phyloP scores from a whole-genome alignment of 495 filamentous ascomycete genomes.

The Daldinia vernicosa region DNA sequence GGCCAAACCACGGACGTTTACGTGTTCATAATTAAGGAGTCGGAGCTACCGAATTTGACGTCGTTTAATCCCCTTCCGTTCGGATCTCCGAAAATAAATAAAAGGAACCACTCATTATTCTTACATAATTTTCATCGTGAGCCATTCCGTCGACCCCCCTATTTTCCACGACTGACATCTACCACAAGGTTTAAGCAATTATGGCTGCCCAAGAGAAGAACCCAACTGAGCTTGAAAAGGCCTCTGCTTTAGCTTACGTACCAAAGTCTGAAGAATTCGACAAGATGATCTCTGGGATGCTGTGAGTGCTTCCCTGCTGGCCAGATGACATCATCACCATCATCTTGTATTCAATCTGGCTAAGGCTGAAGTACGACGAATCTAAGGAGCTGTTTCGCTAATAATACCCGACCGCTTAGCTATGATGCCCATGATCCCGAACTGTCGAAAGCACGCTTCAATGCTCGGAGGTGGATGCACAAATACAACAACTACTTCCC shows the following conservation, averaged over 20 bases:
- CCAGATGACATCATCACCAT: not conserved
- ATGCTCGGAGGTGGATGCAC: slow-evolving; percentile 53
- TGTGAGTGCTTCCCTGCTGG: slow-evolving; percentile 46
- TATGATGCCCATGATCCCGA: slow-evolving; percentile 57
- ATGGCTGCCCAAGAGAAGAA: slow-evolving; percentile 58
- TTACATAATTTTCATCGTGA: not conserved
- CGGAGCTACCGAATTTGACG: not conserved
- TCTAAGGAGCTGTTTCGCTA: not conserved
- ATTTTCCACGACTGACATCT: not conserved
- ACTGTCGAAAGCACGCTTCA: slow-evolving; percentile 55
- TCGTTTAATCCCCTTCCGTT: not conserved
- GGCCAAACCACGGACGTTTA: slow-evolving; percentile 18
- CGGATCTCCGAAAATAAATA: not conserved
- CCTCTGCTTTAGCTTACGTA: slow-evolving; percentile 51
- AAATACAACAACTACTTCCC: slow-evolving; percentile 62
- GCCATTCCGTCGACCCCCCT: not conserved
- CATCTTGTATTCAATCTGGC: not conserved
- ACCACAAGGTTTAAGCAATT: not conserved
- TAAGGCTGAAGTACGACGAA: not conserved
- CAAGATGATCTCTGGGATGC: slow-evolving; percentile 65
- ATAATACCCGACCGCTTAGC: slow-evolving; percentile 4
- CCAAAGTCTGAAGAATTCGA: slow-evolving; percentile 62
- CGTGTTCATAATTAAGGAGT: slow-evolving; percentile 15
- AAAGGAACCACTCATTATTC: not conserved
- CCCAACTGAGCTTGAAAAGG: slow-evolving; percentile 55